phyloP scores from a whole-genome alignment of 352 stramenopile genomes.

The Aphanomyces invadans region DNA sequence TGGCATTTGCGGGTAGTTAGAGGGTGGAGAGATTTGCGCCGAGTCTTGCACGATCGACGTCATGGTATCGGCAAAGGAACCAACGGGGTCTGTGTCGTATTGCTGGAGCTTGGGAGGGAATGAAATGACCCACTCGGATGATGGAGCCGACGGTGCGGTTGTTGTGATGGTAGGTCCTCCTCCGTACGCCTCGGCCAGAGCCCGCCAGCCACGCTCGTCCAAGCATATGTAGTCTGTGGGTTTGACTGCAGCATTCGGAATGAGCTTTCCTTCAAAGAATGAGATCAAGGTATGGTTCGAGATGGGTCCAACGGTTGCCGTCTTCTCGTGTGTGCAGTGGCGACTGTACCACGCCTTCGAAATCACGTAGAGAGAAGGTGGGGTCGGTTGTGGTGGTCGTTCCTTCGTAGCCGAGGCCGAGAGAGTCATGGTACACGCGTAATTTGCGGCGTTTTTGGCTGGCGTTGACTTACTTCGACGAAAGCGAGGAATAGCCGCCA shows the following conservation, averaged over 20 bases:
- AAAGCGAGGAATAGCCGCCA: not conserved
- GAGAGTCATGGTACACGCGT: not conserved
- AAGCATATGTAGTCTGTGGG: not conserved
- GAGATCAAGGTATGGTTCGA: constrained; percentile 19
- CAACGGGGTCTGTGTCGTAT: not conserved
- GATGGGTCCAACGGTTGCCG: not conserved
- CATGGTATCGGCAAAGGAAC: not conserved
- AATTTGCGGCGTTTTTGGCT: not conserved
- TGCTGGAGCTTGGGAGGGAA: not conserved
- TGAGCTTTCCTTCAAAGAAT: constrained; percentile 17
- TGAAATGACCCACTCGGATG: not conserved
- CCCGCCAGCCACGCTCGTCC: not conserved
- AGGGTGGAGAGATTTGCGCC: no score
- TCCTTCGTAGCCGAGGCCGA: not conserved
- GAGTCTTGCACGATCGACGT: not conserved
- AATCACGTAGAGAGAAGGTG: not conserved
- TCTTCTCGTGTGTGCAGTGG: not conserved
- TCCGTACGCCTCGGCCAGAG: constrained; percentile 1
- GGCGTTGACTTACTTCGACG: not conserved
- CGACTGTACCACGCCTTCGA: not conserved
- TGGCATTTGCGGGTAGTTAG: no score
- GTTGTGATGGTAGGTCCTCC: constrained; percentile 12
- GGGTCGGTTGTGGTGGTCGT: not conserved
- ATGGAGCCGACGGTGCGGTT: not conserved
- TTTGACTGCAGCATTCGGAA: not conserved